A percentile compares a stretch with the other conserved stretches of the same genome.
Conservation (phyloP, 495 filamentous ascomycete species). For the Aspergillus steynii region DNA sequence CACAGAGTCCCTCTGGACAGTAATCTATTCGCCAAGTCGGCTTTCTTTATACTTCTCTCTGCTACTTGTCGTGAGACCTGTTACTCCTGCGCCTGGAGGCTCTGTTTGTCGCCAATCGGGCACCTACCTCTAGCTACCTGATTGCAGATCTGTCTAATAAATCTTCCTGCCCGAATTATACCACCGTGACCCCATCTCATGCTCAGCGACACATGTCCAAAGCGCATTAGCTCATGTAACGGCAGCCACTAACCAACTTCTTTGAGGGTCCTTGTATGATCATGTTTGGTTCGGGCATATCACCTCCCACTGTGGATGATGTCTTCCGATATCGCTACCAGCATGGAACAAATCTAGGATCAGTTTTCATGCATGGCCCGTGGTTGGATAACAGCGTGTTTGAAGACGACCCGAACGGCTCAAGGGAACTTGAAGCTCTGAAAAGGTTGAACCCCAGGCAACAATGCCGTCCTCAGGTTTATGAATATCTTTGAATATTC, state of each 20-base stretch:
- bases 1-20: neutral
- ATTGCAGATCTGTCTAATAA: neutral
- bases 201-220: neutral
- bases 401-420: constrained; percentile 26
- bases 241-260: neutral
- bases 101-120: neutral
- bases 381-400: constrained; percentile 51
- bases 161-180: neutral
- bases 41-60: neutral
- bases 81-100: neutral
- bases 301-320: constrained; percentile 39
- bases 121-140: neutral
- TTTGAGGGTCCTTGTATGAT: neutral
- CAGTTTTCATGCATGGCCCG: constrained; percentile 56
- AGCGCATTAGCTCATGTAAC: neutral
- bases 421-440: constrained; percentile 45
- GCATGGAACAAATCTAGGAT: constrained; percentile 57
- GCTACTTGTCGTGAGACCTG: neutral
- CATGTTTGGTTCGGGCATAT: neutral
- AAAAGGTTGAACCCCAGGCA: constrained; percentile 30
- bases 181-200: neutral
- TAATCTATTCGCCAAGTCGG: neutral
- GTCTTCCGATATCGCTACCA: constrained; percentile 55
- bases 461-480: constrained; percentile 15
- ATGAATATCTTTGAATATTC: constrained; percentile 1